A percentile compares a stretch with the other conserved stretches of the same genome.
phyloP scores from a whole-genome alignment of 1,284 basidiomycete genomes.

The Rhodotorula sp. region DNA sequence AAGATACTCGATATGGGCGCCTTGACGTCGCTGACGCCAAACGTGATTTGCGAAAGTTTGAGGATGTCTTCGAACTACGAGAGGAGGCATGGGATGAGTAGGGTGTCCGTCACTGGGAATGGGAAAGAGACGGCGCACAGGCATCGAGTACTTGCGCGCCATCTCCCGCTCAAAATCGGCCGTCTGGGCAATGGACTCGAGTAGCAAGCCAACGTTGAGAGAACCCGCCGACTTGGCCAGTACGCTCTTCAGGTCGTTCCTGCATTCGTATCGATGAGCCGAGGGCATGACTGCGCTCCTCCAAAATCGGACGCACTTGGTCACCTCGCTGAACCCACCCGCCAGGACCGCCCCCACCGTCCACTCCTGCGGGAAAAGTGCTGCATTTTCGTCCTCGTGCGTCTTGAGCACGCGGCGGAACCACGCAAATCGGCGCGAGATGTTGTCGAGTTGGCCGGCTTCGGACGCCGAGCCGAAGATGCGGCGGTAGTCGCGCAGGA shows the following conservation, averaged over 20 bases:
- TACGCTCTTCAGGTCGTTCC: constrained; percentile 55
- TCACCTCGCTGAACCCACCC: constrained; percentile 81
- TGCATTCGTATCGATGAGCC: constrained; percentile 13
- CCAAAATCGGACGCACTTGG: constrained; percentile 59
- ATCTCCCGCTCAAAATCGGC: constrained; percentile 81
- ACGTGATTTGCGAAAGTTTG: constrained; percentile 43
- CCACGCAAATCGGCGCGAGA: constrained; percentile 91
- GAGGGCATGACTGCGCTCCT: too few species aligned
- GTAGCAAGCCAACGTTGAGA: constrained; percentile 70
- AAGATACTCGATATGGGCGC: constrained; percentile 82
- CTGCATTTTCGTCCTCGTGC: constrained; percentile 68
- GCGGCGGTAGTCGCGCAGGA: constrained; percentile 92
- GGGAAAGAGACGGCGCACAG: constrained; percentile 58
- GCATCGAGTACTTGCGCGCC: constrained; percentile 49
- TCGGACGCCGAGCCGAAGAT: constrained; percentile 92
- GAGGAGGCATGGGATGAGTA: not conserved
- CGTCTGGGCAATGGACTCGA: constrained; percentile 81
- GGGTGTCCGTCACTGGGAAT: not conserved
- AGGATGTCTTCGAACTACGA: constrained; percentile 53
- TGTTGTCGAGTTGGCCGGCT: constrained; percentile 93
- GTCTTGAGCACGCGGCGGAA: constrained; percentile 85
- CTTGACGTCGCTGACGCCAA: constrained; percentile 45
- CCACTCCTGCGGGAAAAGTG: constrained; percentile 81
- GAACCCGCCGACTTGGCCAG: constrained; percentile 42
- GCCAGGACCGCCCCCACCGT: constrained; percentile 75